These are phyloP conservation scores for Blastosporella zonata DNA, from an alignment of 1,284 basidiomycete species.

Conservation along the genomic window DNA sequence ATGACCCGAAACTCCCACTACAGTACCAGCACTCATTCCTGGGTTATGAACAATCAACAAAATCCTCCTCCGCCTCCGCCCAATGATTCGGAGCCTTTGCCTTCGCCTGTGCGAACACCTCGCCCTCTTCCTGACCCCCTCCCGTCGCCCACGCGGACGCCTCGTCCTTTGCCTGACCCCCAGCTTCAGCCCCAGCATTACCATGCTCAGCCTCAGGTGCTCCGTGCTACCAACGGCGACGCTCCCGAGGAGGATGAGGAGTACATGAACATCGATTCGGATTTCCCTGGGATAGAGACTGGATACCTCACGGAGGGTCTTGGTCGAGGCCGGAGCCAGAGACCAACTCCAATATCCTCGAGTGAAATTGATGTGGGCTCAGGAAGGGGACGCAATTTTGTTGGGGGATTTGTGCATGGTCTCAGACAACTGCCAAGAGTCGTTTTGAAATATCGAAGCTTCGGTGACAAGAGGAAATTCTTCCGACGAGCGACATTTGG, in stretches of 20 bases:
- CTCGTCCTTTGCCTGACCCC: conserved; percentile 32
- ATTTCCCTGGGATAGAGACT: conserved; percentile 20
- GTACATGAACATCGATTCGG: conserved; percentile 24
- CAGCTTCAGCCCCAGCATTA: conserved; percentile 19
- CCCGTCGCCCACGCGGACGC: conserved; percentile 22
- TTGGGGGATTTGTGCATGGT: conserved; percentile 38
- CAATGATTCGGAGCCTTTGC: conserved; percentile 19
- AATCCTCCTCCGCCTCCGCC: conserved; percentile 28
- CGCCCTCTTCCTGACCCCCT: conserved; percentile 11
- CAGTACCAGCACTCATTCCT: conserved; percentile 32
- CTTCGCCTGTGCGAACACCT: conserved; percentile 11
- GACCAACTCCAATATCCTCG: conserved; percentile 11
- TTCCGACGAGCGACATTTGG: conserved; percentile 28
- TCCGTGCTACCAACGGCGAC: conserved; percentile 21
- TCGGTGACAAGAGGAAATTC: conserved; percentile 24
- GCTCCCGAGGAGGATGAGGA: conserved; percentile 26
- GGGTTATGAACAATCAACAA: conserved; percentile 30
- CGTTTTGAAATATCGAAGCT: conserved; percentile 26
- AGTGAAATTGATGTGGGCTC: background rate
- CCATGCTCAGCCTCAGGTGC: conserved; percentile 8
- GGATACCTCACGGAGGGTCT: conserved; percentile 23
- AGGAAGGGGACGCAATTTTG: conserved; percentile 26
- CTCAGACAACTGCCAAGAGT: conserved; percentile 33
- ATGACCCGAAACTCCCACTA: conserved; percentile 31
- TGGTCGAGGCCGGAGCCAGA: conserved; percentile 15